Base-by-base conservation (phyloP, 2,329 filamentous ascomycete species). In the Aureobasidium sp. region DNA sequence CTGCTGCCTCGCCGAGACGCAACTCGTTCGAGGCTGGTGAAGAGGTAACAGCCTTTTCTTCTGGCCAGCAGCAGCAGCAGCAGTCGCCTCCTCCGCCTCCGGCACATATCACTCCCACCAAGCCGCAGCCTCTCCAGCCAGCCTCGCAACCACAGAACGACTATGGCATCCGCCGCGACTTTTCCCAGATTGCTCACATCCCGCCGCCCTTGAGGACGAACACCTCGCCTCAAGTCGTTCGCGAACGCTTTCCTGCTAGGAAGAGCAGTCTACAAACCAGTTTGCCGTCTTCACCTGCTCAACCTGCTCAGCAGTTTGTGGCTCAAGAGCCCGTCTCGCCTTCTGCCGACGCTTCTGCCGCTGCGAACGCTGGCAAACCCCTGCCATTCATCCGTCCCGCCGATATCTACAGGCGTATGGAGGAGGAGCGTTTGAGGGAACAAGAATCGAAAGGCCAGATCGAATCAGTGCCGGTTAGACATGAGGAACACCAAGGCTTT, bases 321-420 rank as follows among this genome's bases (percentile, higher is more conserved):
- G 29, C 11, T 16, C 47, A 39, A 39, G 64, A 41, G 42, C 63
- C 49, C 30, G 41, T 34, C 14, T 47, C 41, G 1, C 57, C 67
- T 29, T 47, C 60, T 13, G 50, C 59, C 21, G 44, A 44, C 51
- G 27, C 44, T 51, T 41, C 41, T 44, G 21, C 41, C 8, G 41
- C 41, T 27, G 13, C 42, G 11, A 29, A 29, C 2, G n/a, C 61
- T 30, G 30, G 11, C 13, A 54, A 45, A 68, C 66, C 83, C 1
- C 74, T 83, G 25, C 81, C 85, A 0, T 86, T 93, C 66, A 80
- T 91, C 61, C 81, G 88, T 41, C 89, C 90, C 1, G 83, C 87
- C 13, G 90, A 95, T 66, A 87, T 92, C 45, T 92, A 93, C 71
- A 87, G 83, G 68, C 84, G 87, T 6, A 79, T 87, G 71, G 83